Evolutionary conservation across 805 yeast genomes (phyloP).

Genomic region (Kodamaea laetipori): DNA sequence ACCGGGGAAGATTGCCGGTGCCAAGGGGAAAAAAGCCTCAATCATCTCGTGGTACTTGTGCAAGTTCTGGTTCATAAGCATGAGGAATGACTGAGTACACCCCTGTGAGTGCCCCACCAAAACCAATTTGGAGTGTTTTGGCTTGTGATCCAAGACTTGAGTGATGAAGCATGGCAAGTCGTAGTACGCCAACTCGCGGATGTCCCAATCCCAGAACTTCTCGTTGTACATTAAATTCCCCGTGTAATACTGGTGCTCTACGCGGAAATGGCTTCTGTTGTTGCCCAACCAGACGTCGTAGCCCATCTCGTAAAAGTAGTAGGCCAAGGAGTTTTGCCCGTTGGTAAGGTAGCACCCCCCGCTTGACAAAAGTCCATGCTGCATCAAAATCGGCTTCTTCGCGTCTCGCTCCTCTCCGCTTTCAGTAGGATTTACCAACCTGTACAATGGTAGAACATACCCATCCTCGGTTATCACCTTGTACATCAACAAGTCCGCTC

Average conservation of each 20-base stretch:
- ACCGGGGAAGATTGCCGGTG: slow-evolving; percentile 94
- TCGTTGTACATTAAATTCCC: slow-evolving; percentile 44
- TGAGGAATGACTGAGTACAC: slow-evolving; percentile 78
- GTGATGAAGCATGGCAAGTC: slow-evolving; percentile 78
- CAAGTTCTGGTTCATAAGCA: slow-evolving; percentile 51
- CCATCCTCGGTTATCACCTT: slow-evolving; percentile 79
- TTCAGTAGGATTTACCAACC: slow-evolving; percentile 55
- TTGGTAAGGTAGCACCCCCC: slow-evolving; percentile 82
- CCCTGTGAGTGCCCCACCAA: slow-evolving; percentile 92
- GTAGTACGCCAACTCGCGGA: slow-evolving; percentile 74
- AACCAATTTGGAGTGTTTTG: slow-evolving; percentile 49
- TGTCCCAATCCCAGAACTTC: slow-evolving; percentile 91
- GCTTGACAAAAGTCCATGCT: slow-evolving; percentile 88
- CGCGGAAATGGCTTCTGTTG: slow-evolving; percentile 82
- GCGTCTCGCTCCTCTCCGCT: slow-evolving; percentile 28
- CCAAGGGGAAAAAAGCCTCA: slow-evolving; percentile 70
- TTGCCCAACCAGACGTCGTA: slow-evolving; percentile 92
- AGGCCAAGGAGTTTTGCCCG: slow-evolving; percentile 78
- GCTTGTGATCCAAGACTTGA: slow-evolving; percentile 50
- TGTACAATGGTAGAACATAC: slow-evolving; percentile 64
- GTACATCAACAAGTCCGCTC: slow-evolving; percentile 59
- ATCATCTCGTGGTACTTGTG: slow-evolving; percentile 50
- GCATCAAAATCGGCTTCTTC: slow-evolving; percentile 65
- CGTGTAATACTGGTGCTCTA: slow-evolving; percentile 50
- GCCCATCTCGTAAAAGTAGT: slow-evolving; percentile 54